phyloP scores from a whole-genome alignment of 306 rosid genomes.

The Pyrus communis region DNA sequence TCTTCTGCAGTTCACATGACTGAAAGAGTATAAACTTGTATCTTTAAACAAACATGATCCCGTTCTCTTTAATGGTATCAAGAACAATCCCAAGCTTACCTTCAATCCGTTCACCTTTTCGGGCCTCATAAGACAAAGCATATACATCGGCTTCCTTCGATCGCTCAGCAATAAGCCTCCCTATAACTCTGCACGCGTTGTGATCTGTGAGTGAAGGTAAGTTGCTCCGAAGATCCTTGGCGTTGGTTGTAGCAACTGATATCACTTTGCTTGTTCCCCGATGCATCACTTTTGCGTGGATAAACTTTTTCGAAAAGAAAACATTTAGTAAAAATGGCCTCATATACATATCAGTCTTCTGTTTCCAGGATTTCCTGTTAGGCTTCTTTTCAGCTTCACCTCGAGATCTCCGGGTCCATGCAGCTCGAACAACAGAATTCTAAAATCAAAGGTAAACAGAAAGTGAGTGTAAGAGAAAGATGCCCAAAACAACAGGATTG shows the following conservation, averaged over 20 bases:
- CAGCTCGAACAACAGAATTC: slow-evolving; percentile 49
- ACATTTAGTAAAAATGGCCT: slow-evolving; percentile 73
- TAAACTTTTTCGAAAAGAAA: slow-evolving; percentile 66
- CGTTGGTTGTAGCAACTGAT: slow-evolving; percentile 79
- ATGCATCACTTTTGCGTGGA: slow-evolving; percentile 79
- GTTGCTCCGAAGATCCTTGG: slow-evolving; percentile 63
- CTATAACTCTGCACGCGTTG: slow-evolving; percentile 59
- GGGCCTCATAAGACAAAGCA: slow-evolving; percentile 72
- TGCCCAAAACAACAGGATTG: background rate
- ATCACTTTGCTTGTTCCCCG: slow-evolving; percentile 83
- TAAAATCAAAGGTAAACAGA: background rate
- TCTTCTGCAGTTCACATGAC: background rate
- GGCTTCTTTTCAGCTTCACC: slow-evolving; percentile 66
- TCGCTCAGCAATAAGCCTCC: slow-evolving; percentile 79
- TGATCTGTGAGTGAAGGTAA: slow-evolving; percentile 63
- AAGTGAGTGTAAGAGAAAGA: background rate
- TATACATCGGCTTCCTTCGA: slow-evolving; percentile 85
- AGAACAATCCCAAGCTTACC: slow-evolving; percentile 73
- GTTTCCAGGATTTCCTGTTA: slow-evolving; percentile 73
- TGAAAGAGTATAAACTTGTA: background rate
- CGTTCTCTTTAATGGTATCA: slow-evolving; percentile 74
- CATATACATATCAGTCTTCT: slow-evolving; percentile 83
- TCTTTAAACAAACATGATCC: slow-evolving; percentile 43
- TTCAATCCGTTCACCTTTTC: slow-evolving; percentile 69
- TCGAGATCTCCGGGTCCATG: slow-evolving; percentile 86